Evolutionary conservation across 2,329 filamentous ascomycete genomes (phyloP).

Genomic region (Clonostachys chloroleuca): DNA sequence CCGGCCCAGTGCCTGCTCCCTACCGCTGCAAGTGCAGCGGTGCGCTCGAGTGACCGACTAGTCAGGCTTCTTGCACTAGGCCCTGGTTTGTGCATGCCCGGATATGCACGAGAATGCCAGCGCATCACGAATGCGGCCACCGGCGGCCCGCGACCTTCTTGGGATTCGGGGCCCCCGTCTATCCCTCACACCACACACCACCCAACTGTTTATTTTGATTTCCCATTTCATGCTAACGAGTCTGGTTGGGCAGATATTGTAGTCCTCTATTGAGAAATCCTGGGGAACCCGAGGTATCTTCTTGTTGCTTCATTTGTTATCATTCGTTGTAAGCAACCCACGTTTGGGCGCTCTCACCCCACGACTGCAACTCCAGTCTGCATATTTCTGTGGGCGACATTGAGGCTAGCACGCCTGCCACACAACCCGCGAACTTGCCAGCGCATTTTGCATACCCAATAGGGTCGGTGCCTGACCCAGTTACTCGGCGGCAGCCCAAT

Average conservation of each 20-base stretch:
- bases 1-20: neutral
- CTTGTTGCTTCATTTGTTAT: too few species aligned
- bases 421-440: constrained; percentile 2
- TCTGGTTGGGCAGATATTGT: too few species aligned
- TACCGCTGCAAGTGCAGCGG: too few species aligned
- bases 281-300: too few species aligned
- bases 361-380: neutral
- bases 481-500: constrained; percentile 2
- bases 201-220: too few species aligned
- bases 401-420: neutral
- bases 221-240: too few species aligned
- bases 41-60: too few species aligned
- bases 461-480: constrained; percentile 3
- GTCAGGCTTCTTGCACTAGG: neutral
- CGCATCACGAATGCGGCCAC: constrained; percentile 4
- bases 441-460: constrained; percentile 5
- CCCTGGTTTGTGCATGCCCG: constrained; percentile 1
- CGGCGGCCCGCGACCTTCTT: neutral
- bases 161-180: too few species aligned
- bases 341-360: neutral
- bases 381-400: neutral
- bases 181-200: too few species aligned
- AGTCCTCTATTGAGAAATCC: too few species aligned
- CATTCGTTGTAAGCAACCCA: too few species aligned
- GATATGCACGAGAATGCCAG: constrained; percentile 2